Base-by-base conservation (phyloP, 2,329 filamentous ascomycete species). In the Shiraia bambusicola region DNA sequence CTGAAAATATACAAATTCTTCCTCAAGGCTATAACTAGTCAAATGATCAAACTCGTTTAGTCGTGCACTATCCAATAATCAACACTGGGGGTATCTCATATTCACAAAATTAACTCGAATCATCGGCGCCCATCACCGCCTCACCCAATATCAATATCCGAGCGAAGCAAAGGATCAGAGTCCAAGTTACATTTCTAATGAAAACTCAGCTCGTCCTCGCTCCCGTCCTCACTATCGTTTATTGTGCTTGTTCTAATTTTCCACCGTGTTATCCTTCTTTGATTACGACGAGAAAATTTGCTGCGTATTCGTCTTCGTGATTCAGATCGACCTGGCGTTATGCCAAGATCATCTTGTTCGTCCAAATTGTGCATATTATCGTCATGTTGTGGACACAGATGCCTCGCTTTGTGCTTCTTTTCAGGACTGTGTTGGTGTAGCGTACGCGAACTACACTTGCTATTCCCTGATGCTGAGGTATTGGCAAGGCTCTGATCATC, bases 191-290 rank as follows among this genome's bases (percentile, higher is more conserved):
- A 47, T 24, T 22, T 3, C 47, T 53, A 61, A n/a, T 54, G 50
- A 44, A 65, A 62, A 49, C 59, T 61, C 37, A 66, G 38, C 44
- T 66, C 65, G 46, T 68, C 65, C 32, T 65, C 61, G 34, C 63
- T 66, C 8, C 48, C 55, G 4, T 48, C 51, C 2, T 45, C 52
- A 16, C 30, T 37, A 14, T 47, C 46, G 4, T 32, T 34, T 4
- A 40, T 27, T 16, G 35, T 29, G 32, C 22, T 19, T 6, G 33
- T 34, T 6, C 17, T 14, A 4, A 42, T 34, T 32, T 40, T 49
- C 46, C 50, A 49, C 50, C 47, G 50, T 22, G 19, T 5, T 22
- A 8, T 49, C 31, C 10, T 15, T 45, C 10, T 28, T 28, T 33
- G n/a, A 17, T n/a, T 45, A 26, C 2, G 30, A 19, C 19, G 19